Evolutionary conservation across 139 green algal species (phyloP).

Genomic region (Chlamydomonas urium): DNA sequence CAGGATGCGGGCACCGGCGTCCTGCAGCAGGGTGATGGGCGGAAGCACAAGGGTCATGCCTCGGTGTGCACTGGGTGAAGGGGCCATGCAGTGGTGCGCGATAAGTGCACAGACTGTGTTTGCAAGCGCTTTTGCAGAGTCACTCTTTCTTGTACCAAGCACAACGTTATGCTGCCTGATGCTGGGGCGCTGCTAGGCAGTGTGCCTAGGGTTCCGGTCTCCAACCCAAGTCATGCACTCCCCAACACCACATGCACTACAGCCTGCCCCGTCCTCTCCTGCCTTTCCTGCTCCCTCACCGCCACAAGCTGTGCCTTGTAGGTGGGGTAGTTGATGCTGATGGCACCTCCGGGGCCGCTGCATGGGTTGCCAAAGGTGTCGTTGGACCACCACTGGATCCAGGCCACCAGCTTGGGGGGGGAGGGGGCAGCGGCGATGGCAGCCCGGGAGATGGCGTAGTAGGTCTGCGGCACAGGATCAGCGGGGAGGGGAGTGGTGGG

Average conservation of each 20-base stretch:
- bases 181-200: no score
- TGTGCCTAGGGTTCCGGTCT: no score
- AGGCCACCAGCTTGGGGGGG: slow-evolving; percentile 10
- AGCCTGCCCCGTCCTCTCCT: no score
- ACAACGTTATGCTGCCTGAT: no score
- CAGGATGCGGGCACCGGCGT: slow-evolving; percentile 44
- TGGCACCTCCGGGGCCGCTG: neutral
- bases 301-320: slow-evolving; percentile 38
- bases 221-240: no score
- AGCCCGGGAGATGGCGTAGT: neutral
- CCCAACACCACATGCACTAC: no score
- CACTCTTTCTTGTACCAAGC: no score
- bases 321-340: slow-evolving; percentile 21
- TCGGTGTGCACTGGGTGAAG: neutral
- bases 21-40: slow-evolving; percentile 2
- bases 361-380: neutral
- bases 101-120: no score
- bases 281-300: slow-evolving; percentile 8
- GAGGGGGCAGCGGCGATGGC: neutral
- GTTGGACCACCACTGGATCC: neutral
- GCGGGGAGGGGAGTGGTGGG: no score
- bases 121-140: no score
- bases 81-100: no score
- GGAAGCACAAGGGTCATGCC: neutral
- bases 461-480: no score